A percentile compares a stretch with the other conserved stretches of the same genome.
These are phyloP conservation scores for Candida anglica DNA, from an alignment of 805 yeast genomes.

Conservation along the genomic window DNA sequence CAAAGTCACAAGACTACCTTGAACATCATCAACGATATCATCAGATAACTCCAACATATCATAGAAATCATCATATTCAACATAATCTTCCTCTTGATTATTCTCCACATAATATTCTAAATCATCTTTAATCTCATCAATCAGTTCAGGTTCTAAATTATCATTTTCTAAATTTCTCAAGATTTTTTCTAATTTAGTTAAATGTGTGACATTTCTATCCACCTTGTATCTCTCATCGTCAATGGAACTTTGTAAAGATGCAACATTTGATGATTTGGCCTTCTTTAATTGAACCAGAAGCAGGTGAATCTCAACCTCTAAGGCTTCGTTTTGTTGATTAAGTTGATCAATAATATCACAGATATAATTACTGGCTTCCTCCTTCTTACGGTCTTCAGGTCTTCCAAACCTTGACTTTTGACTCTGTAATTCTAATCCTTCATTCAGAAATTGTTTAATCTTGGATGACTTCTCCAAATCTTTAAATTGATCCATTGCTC, in stretches of 20 bases:
- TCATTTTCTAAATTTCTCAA: constrained; percentile 77
- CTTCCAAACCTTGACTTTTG: constrained; percentile 45
- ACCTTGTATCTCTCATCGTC: constrained; percentile 59
- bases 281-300: constrained; percentile 34
- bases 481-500: constrained; percentile 95
- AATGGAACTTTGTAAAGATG: constrained; percentile 45
- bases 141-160: constrained; percentile 69
- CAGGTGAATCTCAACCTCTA: constrained; percentile 61
- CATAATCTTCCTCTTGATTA: constrained; percentile 87
- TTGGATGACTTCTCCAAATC: constrained; percentile 90
- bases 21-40: constrained; percentile 20
- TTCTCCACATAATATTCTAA: constrained; percentile 90
- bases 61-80: constrained; percentile 90
- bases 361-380: constrained; percentile 67
- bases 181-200: constrained; percentile 71
- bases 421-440: constrained; percentile 73
- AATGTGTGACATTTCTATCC: constrained; percentile 78
- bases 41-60: constrained; percentile 77
- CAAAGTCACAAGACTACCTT: constrained; percentile 14
- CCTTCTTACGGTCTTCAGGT: constrained; percentile 77
- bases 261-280: constrained; percentile 49
- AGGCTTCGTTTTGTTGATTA: constrained; percentile 72
- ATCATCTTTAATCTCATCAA: constrained; percentile 80
- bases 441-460: constrained; percentile 90
- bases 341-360: constrained; percentile 73